Percentiles rank a stretch among this genome's conserved stretches.
phyloP scores from a whole-genome alignment of 2,329 filamentous ascomycete genomes.

The Helminthosporium solani region DNA sequence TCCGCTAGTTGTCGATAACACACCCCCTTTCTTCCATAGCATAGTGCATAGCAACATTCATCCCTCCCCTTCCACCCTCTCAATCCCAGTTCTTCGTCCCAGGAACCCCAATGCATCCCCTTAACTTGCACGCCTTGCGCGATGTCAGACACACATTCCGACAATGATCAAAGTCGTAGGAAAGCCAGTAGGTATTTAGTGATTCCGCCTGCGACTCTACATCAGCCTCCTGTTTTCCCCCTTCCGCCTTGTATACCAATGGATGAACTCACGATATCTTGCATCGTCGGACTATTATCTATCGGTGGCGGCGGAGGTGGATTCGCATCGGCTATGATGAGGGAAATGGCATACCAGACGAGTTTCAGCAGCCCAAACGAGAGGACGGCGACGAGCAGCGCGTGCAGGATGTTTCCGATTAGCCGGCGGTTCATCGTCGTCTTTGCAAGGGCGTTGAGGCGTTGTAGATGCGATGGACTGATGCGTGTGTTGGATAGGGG shows the following conservation, averaged over 20 bases:
- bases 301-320: not conserved
- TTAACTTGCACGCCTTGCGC: not conserved
- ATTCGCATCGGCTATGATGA: not conserved
- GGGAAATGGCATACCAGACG: not conserved
- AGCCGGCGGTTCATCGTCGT: not conserved
- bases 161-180: slow-evolving; percentile 1
- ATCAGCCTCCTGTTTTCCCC: not conserved
- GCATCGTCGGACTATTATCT: not conserved
- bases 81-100: not conserved
- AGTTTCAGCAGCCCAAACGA: not conserved
- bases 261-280: not conserved
- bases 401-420: not conserved
- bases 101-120: not conserved
- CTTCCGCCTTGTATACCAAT: not conserved
- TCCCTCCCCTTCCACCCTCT: not conserved
- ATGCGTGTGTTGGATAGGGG: too few species aligned
- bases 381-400: not conserved
- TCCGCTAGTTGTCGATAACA: too few species aligned
- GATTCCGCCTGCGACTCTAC: not conserved
- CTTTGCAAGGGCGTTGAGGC: not conserved
- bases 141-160: not conserved
- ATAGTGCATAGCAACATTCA: too few species aligned
- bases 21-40: too few species aligned
- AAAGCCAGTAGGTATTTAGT: not conserved
- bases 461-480: not conserved